Conservation (phyloP, 2,329 filamentous ascomycete genomes). For the Daldinia sp. region DNA sequence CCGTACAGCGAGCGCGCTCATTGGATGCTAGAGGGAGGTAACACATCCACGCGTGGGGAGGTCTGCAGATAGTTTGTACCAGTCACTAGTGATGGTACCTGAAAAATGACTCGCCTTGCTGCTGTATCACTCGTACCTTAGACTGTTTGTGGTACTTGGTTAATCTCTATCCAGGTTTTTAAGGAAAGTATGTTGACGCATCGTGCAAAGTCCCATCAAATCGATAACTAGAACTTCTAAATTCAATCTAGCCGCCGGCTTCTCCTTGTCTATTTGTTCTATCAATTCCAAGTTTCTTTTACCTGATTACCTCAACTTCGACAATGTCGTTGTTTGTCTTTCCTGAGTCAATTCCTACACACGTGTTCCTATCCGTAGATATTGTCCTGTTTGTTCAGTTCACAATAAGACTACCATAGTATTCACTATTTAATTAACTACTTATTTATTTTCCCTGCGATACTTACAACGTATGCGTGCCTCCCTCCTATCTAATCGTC, state of each 20-base stretch:
- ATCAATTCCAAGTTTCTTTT: conserved; percentile 24
- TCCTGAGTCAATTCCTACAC: conserved; percentile 14
- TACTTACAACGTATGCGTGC: not conserved
- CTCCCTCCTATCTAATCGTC: conserved; percentile 7
- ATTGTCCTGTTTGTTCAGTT: conserved; percentile 22
- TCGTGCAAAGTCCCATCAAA: conserved; percentile 37
- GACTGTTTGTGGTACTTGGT: conserved; percentile 18
- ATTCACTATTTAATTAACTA: conserved; percentile 4
- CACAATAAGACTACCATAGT: conserved; percentile 17
- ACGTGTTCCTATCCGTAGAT: conserved; percentile 18
- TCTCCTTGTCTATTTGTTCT: conserved; percentile 23
- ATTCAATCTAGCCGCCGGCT: conserved; percentile 30
- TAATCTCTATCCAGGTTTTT: conserved; percentile 9
- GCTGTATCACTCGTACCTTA: conserved; percentile 13
- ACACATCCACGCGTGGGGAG: not conserved
- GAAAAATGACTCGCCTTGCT: conserved; percentile 2
- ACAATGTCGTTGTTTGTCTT: conserved; percentile 31
- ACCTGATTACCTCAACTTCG: conserved; percentile 10
- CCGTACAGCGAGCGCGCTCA: conserved; percentile 18
- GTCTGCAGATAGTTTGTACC: conserved; percentile 24
- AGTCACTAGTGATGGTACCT: conserved; percentile 22
- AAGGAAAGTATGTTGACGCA: conserved; percentile 31
- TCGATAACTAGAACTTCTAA: conserved; percentile 27
- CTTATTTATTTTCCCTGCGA: not conserved
- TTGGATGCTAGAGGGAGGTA: conserved; percentile 16